Base-by-base conservation (phyloP, 768 basidiomycete genomes). In the Serpula lacrymans region DNA sequence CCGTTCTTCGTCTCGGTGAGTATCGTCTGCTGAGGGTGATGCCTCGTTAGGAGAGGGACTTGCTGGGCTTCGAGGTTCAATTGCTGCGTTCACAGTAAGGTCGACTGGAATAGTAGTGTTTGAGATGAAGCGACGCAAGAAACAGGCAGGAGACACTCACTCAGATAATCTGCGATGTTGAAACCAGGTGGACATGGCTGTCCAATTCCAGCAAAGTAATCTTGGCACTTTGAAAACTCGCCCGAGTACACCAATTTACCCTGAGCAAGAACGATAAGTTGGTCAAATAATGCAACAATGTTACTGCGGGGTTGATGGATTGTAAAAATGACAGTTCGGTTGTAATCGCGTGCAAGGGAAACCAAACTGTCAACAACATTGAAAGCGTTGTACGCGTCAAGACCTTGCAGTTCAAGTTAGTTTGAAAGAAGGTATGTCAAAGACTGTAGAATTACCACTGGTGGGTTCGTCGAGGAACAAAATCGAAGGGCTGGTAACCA, bases 231-330 rank as follows among this genome's bases (percentile, higher is more conserved):
- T 0, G 66, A 58, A 23, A 83, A 78, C 47, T 82, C 83, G 10
- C 93, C 92, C 3, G 87, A 84, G 63, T 93, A 96, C 5, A 94
- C 82, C 6, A 85, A 63, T 53, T 82, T 86, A 2, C 96, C 96
- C 37, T 78, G 74, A 0, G 89, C 89, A 13, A 99, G 73, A 3
- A 98, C 69, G 3, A 98, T 62, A 22, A 99, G 73, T 46, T 94
- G 84, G 58, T 99, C 95, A 50, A 99, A 98, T 10, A 99, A 69
- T 0, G 91, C 83, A 11, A 98, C 94, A 51, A 99, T 98, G 63
- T 97, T 97, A 60, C 90, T 93, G 37, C 95, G 83, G 11, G 95
- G 96, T 60, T 98, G 96, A 54, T 99, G 96, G 42, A 99, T 98
- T 0, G 95, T 98, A 68, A 98, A 96, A 43, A 98, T 74, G 37